A percentile compares a stretch with the other conserved stretches of the same genome.
Evolutionary conservation across 2,329 filamentous ascomycete genomes (phyloP).

Genomic region (Aspergillus felis): DNA sequence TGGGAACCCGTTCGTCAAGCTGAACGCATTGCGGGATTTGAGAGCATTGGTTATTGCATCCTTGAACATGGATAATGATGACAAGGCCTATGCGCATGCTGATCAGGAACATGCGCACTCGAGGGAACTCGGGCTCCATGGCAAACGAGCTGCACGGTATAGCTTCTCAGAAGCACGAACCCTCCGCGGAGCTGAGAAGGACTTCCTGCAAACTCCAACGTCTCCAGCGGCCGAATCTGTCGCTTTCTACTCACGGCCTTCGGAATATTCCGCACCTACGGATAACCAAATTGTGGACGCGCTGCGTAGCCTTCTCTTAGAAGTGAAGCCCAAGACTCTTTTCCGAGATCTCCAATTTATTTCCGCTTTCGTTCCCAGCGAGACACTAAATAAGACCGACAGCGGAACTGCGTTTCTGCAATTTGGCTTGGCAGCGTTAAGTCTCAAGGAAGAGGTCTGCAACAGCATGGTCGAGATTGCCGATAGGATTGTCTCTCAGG

Average conservation of each 20-base stretch:
- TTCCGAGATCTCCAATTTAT: slow-evolving; percentile 77
- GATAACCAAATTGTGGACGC: slow-evolving; percentile 62
- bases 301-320: slow-evolving; percentile 63
- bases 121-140: slow-evolving; percentile 6
- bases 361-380: slow-evolving; percentile 56
- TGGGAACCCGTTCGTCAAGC: slow-evolving; percentile 80
- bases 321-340: slow-evolving; percentile 71
- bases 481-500: slow-evolving; percentile 62
- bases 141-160: slow-evolving; percentile 21
- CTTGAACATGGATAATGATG: slow-evolving; percentile 54
- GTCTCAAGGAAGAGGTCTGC: slow-evolving; percentile 82
- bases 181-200: slow-evolving; percentile 11
- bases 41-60: slow-evolving; percentile 77
- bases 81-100: slow-evolving; percentile 7
- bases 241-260: slow-evolving; percentile 32
- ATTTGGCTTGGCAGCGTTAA: slow-evolving; percentile 80
- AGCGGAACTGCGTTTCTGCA: slow-evolving; percentile 82
- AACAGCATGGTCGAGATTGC: slow-evolving; percentile 76
- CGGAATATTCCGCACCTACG: slow-evolving; percentile 52
- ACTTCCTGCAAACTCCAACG: slow-evolving; percentile 17
- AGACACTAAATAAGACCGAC: slow-evolving; percentile 55
- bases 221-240: slow-evolving; percentile 27
- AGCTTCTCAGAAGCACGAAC: slow-evolving; percentile 30
- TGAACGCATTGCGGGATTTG: slow-evolving; percentile 77
- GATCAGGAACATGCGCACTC: slow-evolving; percentile 1